Evolutionary conservation across 257 asterid genomes (phyloP).

Genomic region (Haberlea rhodopensis): DNA sequence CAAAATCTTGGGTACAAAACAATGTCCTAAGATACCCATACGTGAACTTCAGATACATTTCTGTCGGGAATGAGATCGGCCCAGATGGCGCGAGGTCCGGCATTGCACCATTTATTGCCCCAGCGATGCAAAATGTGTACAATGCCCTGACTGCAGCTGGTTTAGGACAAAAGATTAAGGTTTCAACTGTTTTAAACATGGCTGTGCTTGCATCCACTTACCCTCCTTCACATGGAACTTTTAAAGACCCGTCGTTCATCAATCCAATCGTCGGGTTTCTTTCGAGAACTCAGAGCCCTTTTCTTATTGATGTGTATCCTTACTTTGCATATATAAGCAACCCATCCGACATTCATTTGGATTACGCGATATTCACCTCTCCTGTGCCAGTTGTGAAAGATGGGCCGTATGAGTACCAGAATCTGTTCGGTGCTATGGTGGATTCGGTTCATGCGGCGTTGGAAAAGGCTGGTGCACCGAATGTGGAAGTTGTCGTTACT

Average conservation of each 20-base stretch:
- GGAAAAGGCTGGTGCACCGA: constrained; percentile 33
- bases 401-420: constrained; percentile 29
- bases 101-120: constrained; percentile 22
- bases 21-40: constrained; percentile 18
- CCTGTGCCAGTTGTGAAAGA: constrained; percentile 5
- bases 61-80: constrained; percentile 42
- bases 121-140: constrained; percentile 32
- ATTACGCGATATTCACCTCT: constrained; percentile 32
- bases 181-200: constrained; percentile 31
- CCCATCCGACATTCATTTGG: constrained; percentile 11
- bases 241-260: constrained; percentile 1
- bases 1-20: constrained; percentile 35
- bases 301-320: constrained; percentile 40
- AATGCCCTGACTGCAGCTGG: constrained; percentile 14
- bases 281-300: constrained; percentile 7
- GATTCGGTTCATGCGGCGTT: constrained; percentile 38
- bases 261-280: constrained; percentile 30
- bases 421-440: constrained; percentile 39
- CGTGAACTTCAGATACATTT: constrained; percentile 28
- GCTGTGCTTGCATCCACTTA: constrained; percentile 23
- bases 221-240: constrained; percentile 34
- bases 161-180: constrained; percentile 21
- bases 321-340: constrained; percentile 27
- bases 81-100: constrained; percentile 13
- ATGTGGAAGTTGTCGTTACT: constrained; percentile 35